These are phyloP conservation scores for Xylariales sp. DNA, from an alignment of 2,329 filamentous ascomycete genomes.

Conservation along the genomic window DNA sequence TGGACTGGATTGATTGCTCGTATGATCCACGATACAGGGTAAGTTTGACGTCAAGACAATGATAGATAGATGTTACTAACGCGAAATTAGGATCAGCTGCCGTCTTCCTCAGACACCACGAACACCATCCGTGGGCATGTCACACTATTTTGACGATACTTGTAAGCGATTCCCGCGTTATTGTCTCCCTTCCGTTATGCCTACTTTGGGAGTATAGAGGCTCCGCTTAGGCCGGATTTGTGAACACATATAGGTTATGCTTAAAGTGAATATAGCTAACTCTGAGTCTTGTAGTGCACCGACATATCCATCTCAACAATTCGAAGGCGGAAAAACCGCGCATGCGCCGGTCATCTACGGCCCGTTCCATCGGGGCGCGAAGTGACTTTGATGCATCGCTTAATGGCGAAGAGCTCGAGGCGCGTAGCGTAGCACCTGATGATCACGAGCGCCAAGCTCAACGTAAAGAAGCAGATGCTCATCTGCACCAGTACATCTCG, in stretches of 20 bases:
- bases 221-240: neutral
- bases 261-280: neutral
- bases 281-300: slow-evolving; percentile 59
- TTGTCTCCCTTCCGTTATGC: neutral
- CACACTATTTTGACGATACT: slow-evolving; percentile 95
- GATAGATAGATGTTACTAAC: slow-evolving; percentile 54
- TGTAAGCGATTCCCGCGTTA: slow-evolving; percentile 45
- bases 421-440: slow-evolving; percentile 60
- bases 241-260: neutral
- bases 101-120: slow-evolving; percentile 93
- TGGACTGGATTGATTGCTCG: slow-evolving; percentile 97
- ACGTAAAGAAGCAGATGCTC: slow-evolving; percentile 69
- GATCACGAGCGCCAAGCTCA: slow-evolving; percentile 64
- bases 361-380: slow-evolving; percentile 83
- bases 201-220: neutral
- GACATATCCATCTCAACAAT: slow-evolving; percentile 58
- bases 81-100: slow-evolving; percentile 75
- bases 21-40: slow-evolving; percentile 98
- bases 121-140: slow-evolving; percentile 83
- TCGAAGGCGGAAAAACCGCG: slow-evolving; percentile 59
- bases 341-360: slow-evolving; percentile 82
- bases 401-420: slow-evolving; percentile 61
- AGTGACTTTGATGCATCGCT: slow-evolving; percentile 76
- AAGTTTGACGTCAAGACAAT: slow-evolving; percentile 54
- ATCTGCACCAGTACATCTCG: slow-evolving; percentile 83